A percentile compares a stretch with the other conserved stretches of the same genome.
phyloP scores from a whole-genome alignment of 2,329 filamentous ascomycete species.

The Fusarium tricinctum region DNA sequence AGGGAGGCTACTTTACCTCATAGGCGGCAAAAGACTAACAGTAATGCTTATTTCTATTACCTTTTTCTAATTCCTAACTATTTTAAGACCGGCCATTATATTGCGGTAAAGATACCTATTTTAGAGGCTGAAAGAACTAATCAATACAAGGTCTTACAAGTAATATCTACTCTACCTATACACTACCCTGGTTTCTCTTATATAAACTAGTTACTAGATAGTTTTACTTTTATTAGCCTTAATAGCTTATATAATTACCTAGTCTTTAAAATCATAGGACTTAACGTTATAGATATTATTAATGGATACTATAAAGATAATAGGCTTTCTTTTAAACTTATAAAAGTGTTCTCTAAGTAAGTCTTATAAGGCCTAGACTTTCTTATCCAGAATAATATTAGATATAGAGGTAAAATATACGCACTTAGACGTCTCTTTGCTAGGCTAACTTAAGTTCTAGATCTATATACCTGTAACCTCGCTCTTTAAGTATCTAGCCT shows the following conservation, averaged over 20 bases:
- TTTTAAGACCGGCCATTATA: constrained; percentile 6
- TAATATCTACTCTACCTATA: constrained; percentile 2
- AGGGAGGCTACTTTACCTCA: constrained; percentile 60
- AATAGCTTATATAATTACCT: constrained; percentile 34
- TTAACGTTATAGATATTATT: constrained; percentile 17
- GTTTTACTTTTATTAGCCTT: constrained; percentile 19
- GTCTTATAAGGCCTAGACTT: constrained; percentile 32
- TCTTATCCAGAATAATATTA: constrained; percentile 26
- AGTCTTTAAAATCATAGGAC: constrained; percentile 23
- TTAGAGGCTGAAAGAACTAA: not conserved
- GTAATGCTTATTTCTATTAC: not conserved
- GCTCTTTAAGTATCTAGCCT: constrained; percentile 17
- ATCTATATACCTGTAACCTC: constrained; percentile 41
- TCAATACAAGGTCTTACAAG: constrained; percentile 10
- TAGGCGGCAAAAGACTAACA: constrained; percentile 58
- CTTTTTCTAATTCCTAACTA: not conserved
- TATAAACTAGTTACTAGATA: constrained; percentile 14
- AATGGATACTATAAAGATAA: constrained; percentile 10
- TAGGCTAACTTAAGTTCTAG: constrained; percentile 3
- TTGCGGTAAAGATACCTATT: constrained; percentile 34
- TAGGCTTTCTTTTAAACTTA: constrained; percentile 24
- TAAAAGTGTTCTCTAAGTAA: constrained; percentile 27
- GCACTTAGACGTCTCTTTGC: too few species aligned
- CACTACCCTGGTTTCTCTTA: not conserved
- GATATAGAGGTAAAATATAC: constrained; percentile 31